phyloP scores from a whole-genome alignment of 2,329 filamentous ascomycete genomes.

The Colletotrichum nymphaeae region DNA sequence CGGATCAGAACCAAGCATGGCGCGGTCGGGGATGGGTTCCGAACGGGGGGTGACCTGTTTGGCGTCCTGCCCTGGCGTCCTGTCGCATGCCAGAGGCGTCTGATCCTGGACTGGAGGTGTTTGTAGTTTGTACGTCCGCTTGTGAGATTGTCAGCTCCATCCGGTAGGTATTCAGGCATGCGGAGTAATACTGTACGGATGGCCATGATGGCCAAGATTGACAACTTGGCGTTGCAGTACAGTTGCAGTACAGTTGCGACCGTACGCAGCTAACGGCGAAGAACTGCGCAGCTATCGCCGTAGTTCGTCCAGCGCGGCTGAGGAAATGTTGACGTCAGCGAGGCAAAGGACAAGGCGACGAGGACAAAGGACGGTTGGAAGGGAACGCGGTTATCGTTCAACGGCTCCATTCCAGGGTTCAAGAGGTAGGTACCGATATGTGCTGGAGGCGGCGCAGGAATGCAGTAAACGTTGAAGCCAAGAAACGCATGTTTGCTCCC shows the following conservation, averaged over 20 bases:
- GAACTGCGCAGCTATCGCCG: neutral
- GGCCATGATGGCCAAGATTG: neutral
- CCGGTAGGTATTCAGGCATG: neutral
- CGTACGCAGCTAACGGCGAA: neutral
- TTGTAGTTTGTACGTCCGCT: neutral
- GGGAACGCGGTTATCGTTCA: constrained; percentile 5
- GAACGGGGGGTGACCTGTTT: constrained; percentile 30
- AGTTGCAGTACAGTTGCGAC: neutral
- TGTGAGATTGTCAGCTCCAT: neutral
- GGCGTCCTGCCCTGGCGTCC: constrained; percentile 20
- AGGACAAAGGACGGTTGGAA: neutral
- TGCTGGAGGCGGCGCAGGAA: constrained; percentile 11
- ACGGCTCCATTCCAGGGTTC: constrained; percentile 19
- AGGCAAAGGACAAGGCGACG: constrained; percentile 15
- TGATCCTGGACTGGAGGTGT: neutral
- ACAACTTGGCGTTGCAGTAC: neutral
- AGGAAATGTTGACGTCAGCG: neutral
- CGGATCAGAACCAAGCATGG: constrained; percentile 27
- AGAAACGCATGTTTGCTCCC: constrained; percentile 25
- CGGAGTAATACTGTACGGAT: too few species aligned
- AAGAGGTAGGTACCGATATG: neutral
- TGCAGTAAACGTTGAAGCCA: constrained; percentile 23
- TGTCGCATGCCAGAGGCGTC: constrained; percentile 25
- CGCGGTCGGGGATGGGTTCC: constrained; percentile 30
- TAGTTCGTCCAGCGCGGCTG: neutral